phyloP scores from a whole-genome alignment of 208 protist species.

The Crithidia expoeki region DNA sequence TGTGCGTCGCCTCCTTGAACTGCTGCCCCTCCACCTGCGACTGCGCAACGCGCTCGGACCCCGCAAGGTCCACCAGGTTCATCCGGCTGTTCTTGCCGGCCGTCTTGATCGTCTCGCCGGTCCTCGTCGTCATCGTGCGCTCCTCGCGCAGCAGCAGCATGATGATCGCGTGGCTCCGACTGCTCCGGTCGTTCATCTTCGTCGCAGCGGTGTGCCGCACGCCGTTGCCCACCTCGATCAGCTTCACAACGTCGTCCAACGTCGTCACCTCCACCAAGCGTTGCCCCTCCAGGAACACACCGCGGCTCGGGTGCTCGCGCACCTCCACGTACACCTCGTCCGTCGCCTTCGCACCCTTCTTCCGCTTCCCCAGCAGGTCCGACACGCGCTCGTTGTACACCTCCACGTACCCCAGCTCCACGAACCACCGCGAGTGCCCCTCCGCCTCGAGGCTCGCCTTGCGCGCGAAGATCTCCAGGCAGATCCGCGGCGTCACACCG shows the following conservation, averaged over 20 bases:
- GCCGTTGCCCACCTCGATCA: slow-evolving; percentile 32
- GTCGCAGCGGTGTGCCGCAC: slow-evolving; percentile 35
- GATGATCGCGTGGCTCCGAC: slow-evolving; percentile 88
- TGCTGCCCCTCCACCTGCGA: slow-evolving; percentile 61
- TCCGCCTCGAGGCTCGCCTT: slow-evolving; percentile 35
- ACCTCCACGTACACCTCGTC: slow-evolving; percentile 74
- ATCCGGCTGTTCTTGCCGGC: slow-evolving; percentile 50
- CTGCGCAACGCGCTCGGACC: slow-evolving; percentile 72
- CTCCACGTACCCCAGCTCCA: slow-evolving; percentile 78
- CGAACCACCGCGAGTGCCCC: slow-evolving; percentile 51
- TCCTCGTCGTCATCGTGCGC: slow-evolving; percentile 37
- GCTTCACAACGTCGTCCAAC: slow-evolving; percentile 57
- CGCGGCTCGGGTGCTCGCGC: slow-evolving; percentile 41
- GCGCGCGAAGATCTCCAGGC: slow-evolving; percentile 63
- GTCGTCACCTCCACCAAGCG: slow-evolving; percentile 39
- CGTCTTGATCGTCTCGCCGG: slow-evolving; percentile 81
- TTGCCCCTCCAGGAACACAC: slow-evolving; percentile 52
- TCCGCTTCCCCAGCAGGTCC: slow-evolving; percentile 64
- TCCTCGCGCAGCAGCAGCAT: slow-evolving; percentile 51
- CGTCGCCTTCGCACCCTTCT: slow-evolving; percentile 48
- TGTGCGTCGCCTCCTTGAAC: slow-evolving; percentile 77
- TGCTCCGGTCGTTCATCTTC: slow-evolving; percentile 88
- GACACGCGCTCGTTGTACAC: slow-evolving; percentile 90
- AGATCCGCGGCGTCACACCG: slow-evolving; percentile 76
- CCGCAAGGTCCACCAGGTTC: slow-evolving; percentile 93